phyloP scores from a whole-genome alignment of 2,329 filamentous ascomycete genomes.

The Torrubiella hemipterigena region DNA sequence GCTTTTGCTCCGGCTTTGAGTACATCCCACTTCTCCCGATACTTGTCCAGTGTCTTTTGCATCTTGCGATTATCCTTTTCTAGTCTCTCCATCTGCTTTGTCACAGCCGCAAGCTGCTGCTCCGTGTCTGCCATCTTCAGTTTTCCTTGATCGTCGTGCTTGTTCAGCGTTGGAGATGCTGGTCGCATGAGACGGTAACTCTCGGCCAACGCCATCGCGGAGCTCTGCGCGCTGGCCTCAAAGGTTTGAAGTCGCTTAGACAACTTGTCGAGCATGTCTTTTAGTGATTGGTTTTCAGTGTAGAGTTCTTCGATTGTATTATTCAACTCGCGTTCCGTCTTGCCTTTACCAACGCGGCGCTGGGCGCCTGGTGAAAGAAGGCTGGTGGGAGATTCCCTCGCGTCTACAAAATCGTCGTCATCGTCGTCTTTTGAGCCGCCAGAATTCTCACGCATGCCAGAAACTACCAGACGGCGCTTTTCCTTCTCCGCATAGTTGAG shows the following conservation, averaged over 20 bases:
- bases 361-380: conserved; percentile 28
- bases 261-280: conserved; percentile 74
- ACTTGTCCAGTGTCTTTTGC: conserved; percentile 43
- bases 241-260: conserved; percentile 84
- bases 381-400: conserved; percentile 49
- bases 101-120: conserved; percentile 45
- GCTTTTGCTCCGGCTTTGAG: conserved; percentile 51
- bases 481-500: conserved; percentile 59
- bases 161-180: conserved; percentile 33
- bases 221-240: conserved; percentile 83
- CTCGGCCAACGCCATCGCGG: conserved; percentile 74
- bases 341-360: conserved; percentile 26
- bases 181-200: conserved; percentile 56
- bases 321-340: conserved; percentile 30
- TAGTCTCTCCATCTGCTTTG: conserved; percentile 51
- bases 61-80: conserved; percentile 49
- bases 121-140: conserved; percentile 53
- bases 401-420: conserved; percentile 85
- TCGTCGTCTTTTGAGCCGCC: conserved; percentile 43
- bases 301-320: conserved; percentile 81
- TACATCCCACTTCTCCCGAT: conserved; percentile 49
- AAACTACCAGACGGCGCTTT: conserved; percentile 45
- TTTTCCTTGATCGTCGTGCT: conserved; percentile 15
- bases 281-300: conserved; percentile 77
- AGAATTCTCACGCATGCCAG: conserved; percentile 35